These are phyloP conservation scores for Tilletia walkeri DNA, from an alignment of 1,284 basidiomycete genomes.

Conservation along the genomic window DNA sequence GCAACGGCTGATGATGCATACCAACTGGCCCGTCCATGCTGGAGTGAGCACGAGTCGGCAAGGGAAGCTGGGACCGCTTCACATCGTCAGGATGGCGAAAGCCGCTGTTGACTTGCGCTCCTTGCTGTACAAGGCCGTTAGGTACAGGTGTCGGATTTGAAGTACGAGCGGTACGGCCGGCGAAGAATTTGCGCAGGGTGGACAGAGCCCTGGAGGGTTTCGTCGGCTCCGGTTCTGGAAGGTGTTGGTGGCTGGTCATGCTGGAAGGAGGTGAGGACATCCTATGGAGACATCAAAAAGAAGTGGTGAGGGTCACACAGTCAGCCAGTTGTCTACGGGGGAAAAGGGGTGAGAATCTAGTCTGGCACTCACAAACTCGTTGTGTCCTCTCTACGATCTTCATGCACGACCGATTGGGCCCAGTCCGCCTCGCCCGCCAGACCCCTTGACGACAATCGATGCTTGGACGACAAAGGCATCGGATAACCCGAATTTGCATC, in stretches of 20 bases:
- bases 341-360: too few relatives aligned
- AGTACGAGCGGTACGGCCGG: not conserved
- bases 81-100: not conserved
- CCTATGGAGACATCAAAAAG: not conserved
- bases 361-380: not conserved
- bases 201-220: not conserved
- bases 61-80: not conserved
- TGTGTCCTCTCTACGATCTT: conserved; percentile 2
- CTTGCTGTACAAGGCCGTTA: not conserved
- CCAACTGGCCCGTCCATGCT: not conserved
- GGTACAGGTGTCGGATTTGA: not conserved
- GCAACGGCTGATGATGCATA: not conserved
- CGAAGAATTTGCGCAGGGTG: not conserved
- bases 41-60: not conserved
- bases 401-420: conserved; percentile 1
- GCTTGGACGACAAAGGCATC: not conserved
- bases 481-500: not conserved
- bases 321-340: too few relatives aligned
- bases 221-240: not conserved
- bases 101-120: not conserved
- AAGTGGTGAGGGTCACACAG: too few relatives aligned
- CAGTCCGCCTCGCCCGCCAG: not conserved
- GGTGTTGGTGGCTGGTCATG: not conserved
- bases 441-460: not conserved
- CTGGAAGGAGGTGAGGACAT: not conserved